Evolutionary conservation across 805 yeast genomes (phyloP), one percentile per base, ranked within the genome.

Genomic region (Saccharomycopsis synnaedendra): DNA sequence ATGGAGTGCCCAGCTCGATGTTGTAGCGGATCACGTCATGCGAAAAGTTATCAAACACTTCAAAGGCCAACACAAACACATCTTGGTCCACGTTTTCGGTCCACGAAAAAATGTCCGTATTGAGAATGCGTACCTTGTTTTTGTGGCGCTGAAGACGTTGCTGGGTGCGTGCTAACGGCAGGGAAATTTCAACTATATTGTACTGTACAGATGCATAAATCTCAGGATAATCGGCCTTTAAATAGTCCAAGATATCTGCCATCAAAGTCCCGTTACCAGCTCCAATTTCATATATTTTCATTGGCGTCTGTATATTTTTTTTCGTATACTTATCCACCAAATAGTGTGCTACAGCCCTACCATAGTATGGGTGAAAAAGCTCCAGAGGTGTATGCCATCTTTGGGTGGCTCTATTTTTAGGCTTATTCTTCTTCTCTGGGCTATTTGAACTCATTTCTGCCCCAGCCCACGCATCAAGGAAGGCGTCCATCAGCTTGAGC

Each of bases 301-400:
- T 66, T 58, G 85, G 88, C 7, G n/a, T 35, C 56, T 77, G 82
- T 39, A 74, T 65, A 53, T 80, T 80, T 55, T 79, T 64, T 61
- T 80, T 78, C 19, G 19, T 19, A 60, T 82, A 84, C 59, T 84
- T 81, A 5, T 78, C 80, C 47, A 86, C 64, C 19, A 89, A 64
- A 63, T 86, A 84, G 47, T 89, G 67, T 0, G 96, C 96, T 48
- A 90, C 65, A 0, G 94, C 87, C 60, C 84, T 85, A 9, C 95
- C 95, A 57, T 87, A 86, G 56, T 70, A 80, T 0, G 96, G 95
- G 53, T 80, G 80, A 64, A 86, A 86, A 41, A 86, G 66, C 61
- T 87, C 95, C 0, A 93, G 82, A 1, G 95, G 95, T 0, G 95
- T 86, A 59, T 86, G 95, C 95, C 95, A 86, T 42, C 85, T 63